These are phyloP conservation scores for Phoenix dactylifera DNA, from an alignment of 176 grass and related monocot genomes.

Conservation along the genomic window DNA sequence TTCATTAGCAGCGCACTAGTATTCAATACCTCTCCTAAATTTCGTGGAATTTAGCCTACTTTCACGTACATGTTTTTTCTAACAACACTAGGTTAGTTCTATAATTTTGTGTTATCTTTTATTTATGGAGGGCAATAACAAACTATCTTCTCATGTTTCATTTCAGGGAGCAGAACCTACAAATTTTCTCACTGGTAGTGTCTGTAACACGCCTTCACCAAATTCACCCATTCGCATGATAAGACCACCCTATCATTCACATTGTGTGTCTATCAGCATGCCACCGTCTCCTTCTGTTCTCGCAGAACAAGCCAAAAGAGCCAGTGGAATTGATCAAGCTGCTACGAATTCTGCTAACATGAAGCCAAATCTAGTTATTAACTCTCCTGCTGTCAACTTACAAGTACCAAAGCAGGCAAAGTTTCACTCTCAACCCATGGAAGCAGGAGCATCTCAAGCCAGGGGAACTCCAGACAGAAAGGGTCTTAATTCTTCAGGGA, in stretches of 20 bases:
- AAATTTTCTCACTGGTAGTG: background rate
- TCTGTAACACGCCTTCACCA: background rate
- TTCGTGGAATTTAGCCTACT: no score
- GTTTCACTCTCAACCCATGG: conserved; percentile 65
- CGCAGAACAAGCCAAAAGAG: conserved; percentile 6
- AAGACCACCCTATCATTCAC: conserved; percentile 11
- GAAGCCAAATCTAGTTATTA: background rate
- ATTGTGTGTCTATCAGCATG: conserved; percentile 59
- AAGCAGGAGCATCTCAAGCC: background rate
- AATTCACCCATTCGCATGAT: background rate
- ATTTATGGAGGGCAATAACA: background rate
- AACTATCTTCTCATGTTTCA: background rate
- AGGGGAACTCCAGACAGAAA: background rate
- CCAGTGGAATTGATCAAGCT: conserved; percentile 4
- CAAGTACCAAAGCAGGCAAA: conserved; percentile 27
- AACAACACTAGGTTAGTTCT: background rate
- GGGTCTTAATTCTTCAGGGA: conserved; percentile 7
- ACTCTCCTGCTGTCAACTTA: background rate
- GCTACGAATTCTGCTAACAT: background rate
- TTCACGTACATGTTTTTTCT: no score
- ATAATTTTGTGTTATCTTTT: background rate
- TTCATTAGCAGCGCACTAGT: no score
- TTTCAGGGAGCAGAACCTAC: conserved; percentile 24
- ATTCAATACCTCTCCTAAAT: no score
- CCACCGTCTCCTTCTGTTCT: conserved; percentile 41